A percentile compares a stretch with the other conserved stretches of the same genome.
These are phyloP conservation scores for Ailanthus altissimus DNA, from an alignment of 345 rosid species.

Conservation along the genomic window DNA sequence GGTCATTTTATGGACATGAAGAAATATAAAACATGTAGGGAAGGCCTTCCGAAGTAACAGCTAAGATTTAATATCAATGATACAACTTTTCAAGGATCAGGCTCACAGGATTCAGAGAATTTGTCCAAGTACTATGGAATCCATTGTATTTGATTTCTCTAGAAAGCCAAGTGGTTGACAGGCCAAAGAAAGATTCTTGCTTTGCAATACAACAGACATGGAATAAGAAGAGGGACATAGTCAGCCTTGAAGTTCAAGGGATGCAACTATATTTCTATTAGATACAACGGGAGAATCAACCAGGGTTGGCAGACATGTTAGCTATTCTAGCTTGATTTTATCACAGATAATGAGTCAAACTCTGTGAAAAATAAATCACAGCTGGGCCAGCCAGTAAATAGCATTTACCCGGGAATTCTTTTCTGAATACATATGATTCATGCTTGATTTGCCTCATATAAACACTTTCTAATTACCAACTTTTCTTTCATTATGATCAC, in stretches of 20 bases:
- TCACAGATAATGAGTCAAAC: not conserved
- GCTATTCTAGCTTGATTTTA: not conserved
- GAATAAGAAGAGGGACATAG: not conserved
- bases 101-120: not conserved
- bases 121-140: not conserved
- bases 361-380: not conserved
- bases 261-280: not conserved
- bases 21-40: not conserved
- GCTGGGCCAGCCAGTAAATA: not conserved
- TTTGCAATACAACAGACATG: not conserved
- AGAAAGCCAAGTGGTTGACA: not conserved
- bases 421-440: not conserved
- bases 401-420: not conserved
- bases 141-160: not conserved
- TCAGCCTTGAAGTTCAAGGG: not conserved
- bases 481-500: too few relatives aligned
- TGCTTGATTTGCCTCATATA: not conserved
- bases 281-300: not conserved
- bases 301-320: not conserved
- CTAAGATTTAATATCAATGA: not conserved
- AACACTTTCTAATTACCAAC: too few relatives aligned
- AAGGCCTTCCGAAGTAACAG: not conserved
- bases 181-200: not conserved
- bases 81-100: not conserved
- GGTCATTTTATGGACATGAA: not conserved